Evolutionary conservation across 108 stramenopile species (phyloP).

Genomic region (Ochromonas danica): DNA sequence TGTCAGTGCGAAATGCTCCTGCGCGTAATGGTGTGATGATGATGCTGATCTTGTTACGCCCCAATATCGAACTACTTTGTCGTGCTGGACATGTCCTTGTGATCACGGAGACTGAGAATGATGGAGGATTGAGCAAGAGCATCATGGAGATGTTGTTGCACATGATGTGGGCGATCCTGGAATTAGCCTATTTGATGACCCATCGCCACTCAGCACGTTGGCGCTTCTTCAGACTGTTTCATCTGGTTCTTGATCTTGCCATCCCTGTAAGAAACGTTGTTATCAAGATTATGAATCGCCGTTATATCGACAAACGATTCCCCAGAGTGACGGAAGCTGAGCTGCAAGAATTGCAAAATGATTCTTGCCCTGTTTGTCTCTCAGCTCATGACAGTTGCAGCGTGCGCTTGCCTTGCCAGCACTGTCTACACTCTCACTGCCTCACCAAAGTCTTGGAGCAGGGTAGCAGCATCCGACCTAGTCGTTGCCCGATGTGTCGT

Average conservation of each 20-base stretch:
- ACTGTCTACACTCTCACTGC: neutral
- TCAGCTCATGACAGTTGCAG: neutral
- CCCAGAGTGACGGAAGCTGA: neutral
- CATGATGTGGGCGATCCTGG: neutral
- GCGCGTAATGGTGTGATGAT: too few species aligned
- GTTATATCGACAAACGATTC: neutral
- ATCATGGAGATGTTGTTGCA: constrained; percentile 1
- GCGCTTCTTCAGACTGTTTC: neutral
- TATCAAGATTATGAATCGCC: neutral
- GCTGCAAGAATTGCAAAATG: neutral
- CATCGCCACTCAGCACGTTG: neutral
- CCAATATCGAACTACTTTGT: too few species aligned
- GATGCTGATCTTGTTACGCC: too few species aligned
- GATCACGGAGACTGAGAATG: too few species aligned
- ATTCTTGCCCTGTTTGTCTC: neutral
- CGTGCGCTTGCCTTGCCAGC: neutral
- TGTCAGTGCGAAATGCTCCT: too few species aligned
- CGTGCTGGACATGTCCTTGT: too few species aligned
- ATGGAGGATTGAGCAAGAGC: too few species aligned
- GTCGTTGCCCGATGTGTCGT: neutral
- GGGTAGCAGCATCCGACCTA: neutral
- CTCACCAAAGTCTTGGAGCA: neutral
- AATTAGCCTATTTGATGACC: neutral
- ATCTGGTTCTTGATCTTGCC: neutral
- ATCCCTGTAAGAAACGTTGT: neutral